A percentile compares a stretch with the other conserved stretches of the same genome.
phyloP scores from a whole-genome alignment of 345 rosid genomes.

The Pugionium dolabratum region DNA sequence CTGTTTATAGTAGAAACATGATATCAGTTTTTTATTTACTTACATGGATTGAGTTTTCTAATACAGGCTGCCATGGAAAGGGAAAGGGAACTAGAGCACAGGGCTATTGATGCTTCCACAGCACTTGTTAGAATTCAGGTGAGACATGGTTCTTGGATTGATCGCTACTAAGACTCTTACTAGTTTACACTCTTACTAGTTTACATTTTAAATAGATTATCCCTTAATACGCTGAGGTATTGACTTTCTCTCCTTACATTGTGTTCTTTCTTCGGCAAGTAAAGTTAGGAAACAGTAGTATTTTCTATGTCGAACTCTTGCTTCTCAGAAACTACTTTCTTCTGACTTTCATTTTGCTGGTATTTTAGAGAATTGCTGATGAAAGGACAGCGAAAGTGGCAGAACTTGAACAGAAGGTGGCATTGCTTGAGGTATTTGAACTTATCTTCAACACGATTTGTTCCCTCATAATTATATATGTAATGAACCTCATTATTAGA shows the following conservation, averaged over 20 bases:
- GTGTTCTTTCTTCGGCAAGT: slow-evolving; percentile 1
- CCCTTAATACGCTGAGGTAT: slow-evolving; percentile 22
- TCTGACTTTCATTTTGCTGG: slow-evolving; percentile 30
- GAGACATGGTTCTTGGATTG: slow-evolving; percentile 35
- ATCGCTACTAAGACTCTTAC: not conserved
- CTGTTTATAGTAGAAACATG: slow-evolving; percentile 3
- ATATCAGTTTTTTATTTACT: slow-evolving; percentile 14
- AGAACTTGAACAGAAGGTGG: slow-evolving; percentile 94
- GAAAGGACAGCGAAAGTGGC: slow-evolving; percentile 86
- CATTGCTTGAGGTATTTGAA: slow-evolving; percentile 77
- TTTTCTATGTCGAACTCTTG: slow-evolving; percentile 24
- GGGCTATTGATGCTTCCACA: slow-evolving; percentile 91
- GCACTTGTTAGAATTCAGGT: slow-evolving; percentile 97
- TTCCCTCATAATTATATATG: slow-evolving; percentile 10
- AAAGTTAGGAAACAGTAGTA: slow-evolving; percentile 22
- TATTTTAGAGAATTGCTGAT: slow-evolving; percentile 75
- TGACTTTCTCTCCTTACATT: slow-evolving; percentile 14
- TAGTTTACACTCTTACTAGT: not conserved
- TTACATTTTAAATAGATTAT: slow-evolving; percentile 24
- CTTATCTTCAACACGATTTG: slow-evolving; percentile 7
- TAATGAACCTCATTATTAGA: slow-evolving; percentile 21
- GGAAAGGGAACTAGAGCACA: slow-evolving; percentile 90
- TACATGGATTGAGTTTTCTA: slow-evolving; percentile 30
- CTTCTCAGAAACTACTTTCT: slow-evolving; percentile 7
- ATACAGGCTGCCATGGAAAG: slow-evolving; percentile 94